Evolutionary conservation across 2,329 filamentous ascomycete genomes (phyloP).

Genomic region (Aspergillus persii): DNA sequence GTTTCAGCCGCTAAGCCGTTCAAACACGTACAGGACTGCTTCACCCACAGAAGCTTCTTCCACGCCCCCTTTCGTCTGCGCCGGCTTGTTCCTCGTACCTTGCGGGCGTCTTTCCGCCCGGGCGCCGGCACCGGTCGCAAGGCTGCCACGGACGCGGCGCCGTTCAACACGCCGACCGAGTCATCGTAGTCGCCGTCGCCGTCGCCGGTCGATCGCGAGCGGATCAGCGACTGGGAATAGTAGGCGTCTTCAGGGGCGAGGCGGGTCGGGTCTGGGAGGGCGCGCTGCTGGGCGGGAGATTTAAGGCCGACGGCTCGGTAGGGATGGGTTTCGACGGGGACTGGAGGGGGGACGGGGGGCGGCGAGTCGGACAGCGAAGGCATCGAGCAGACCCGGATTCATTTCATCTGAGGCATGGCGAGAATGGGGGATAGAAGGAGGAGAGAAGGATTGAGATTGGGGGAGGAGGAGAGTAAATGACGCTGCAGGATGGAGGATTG

Average conservation of each 20-base stretch:
- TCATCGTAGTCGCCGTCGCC: constrained; percentile 37
- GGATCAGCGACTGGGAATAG: constrained; percentile 60
- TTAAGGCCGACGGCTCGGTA: constrained; percentile 40
- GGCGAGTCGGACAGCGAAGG: constrained; percentile 32
- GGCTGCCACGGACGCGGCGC: constrained; percentile 41
- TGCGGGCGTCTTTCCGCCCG: constrained; percentile 46
- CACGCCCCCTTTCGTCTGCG: constrained; percentile 72
- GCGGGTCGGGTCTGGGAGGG: constrained; percentile 60
- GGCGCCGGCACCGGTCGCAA: constrained; percentile 41
- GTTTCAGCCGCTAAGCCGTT: no score
- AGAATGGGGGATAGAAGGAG: neutral
- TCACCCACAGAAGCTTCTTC: constrained; percentile 98
- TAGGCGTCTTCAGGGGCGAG: constrained; percentile 85
- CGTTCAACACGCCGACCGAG: constrained; percentile 31
- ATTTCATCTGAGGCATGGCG: constrained; percentile 29
- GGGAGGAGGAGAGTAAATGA: neutral
- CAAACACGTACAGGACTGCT: constrained; percentile 74
- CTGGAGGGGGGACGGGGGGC: constrained; percentile 41
- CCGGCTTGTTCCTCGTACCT: constrained; percentile 58
- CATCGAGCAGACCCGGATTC: constrained; percentile 31
- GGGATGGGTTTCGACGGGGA: constrained; percentile 48
- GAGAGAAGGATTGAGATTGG: neutral
- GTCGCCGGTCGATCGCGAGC: constrained; percentile 40
- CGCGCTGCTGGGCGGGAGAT: constrained; percentile 34
- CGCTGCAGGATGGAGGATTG: neutral